A percentile compares a stretch with the other conserved stretches of the same genome.
These are phyloP conservation scores for Podaxis sp. DNA, from an alignment of 768 basidiomycete genomes.

Conservation along the genomic window DNA sequence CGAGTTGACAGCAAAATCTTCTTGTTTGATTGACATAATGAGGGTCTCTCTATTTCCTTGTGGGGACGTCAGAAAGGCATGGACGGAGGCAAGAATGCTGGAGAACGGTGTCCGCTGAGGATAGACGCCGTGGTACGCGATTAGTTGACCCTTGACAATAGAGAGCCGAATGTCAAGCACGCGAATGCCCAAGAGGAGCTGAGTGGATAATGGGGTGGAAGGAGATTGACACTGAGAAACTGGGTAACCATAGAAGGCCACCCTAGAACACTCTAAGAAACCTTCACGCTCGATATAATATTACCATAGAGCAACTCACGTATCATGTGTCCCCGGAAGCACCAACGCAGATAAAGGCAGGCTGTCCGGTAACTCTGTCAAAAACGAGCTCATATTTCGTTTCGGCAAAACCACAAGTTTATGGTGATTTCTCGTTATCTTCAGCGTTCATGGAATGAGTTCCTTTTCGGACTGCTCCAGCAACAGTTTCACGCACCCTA, in stretches of 20 bases:
- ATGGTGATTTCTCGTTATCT: conserved; percentile 47
- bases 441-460: conserved; percentile 6
- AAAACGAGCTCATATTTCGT: conserved; percentile 56
- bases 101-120: conserved; percentile 71
- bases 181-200: conserved; percentile 78
- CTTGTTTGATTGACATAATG: conserved; percentile 89
- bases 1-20: conserved; percentile 57
- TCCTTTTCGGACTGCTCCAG: neutral
- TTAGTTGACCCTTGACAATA: conserved; percentile 51
- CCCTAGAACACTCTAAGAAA: conserved; percentile 36
- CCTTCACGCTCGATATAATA: neutral
- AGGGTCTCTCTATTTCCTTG: conserved; percentile 67
- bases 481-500: conserved; percentile 38
- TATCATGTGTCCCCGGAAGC: conserved; percentile 79
- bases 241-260: conserved; percentile 86
- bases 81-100: conserved; percentile 59
- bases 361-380: conserved; percentile 62
- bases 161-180: conserved; percentile 81
- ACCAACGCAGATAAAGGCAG: conserved; percentile 70
- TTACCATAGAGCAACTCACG: conserved; percentile 39
- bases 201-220: conserved; percentile 57
- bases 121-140: conserved; percentile 79
- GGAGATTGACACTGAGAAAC: conserved; percentile 83
- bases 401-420: conserved; percentile 58
- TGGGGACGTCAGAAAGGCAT: conserved; percentile 62